These are phyloP conservation scores for Moringa oleifera DNA, from an alignment of 345 rosid species.

Conservation along the genomic window DNA sequence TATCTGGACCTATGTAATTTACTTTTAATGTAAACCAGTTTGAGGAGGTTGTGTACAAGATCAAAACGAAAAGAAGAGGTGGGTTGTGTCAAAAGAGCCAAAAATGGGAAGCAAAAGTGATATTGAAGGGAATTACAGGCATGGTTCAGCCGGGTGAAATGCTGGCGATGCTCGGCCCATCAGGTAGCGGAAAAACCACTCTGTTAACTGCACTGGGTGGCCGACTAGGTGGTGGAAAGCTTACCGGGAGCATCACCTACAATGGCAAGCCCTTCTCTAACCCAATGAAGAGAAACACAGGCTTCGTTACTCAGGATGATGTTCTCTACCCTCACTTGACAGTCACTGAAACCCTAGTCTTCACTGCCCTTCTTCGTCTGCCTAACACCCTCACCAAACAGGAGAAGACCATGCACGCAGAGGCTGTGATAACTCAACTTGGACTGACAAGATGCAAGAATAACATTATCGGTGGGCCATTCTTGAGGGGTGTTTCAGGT, in stretches of 20 bases:
- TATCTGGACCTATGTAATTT: neutral
- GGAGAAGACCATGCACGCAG: slow-evolving; percentile 73
- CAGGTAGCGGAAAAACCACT: slow-evolving; percentile 58
- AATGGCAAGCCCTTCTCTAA: slow-evolving; percentile 40
- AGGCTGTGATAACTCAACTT: slow-evolving; percentile 51
- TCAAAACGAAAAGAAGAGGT: slow-evolving; percentile 21
- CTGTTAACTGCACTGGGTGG: slow-evolving; percentile 50
- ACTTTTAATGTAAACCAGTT: slow-evolving; percentile 29
- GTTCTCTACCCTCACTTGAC: slow-evolving; percentile 52
- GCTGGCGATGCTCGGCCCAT: slow-evolving; percentile 56
- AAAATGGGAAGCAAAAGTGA: slow-evolving; percentile 28
- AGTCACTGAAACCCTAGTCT: slow-evolving; percentile 65
- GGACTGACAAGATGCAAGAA: slow-evolving; percentile 67
- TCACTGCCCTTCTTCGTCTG: slow-evolving; percentile 70
- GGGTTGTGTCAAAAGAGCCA: slow-evolving; percentile 14
- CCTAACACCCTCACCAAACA: slow-evolving; percentile 47
- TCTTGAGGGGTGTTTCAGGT: slow-evolving; percentile 76
- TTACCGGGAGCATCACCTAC: slow-evolving; percentile 39
- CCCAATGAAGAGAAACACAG: slow-evolving; percentile 35
- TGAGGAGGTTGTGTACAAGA: slow-evolving; percentile 46
- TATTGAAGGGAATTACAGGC: slow-evolving; percentile 49
- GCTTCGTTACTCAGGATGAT: slow-evolving; percentile 63
- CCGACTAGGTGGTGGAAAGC: slow-evolving; percentile 27
- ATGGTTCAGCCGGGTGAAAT: slow-evolving; percentile 46
- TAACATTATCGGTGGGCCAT: slow-evolving; percentile 69